Evolutionary conservation across 345 rosid species (phyloP).

Genomic region (Populus deltoides): DNA sequence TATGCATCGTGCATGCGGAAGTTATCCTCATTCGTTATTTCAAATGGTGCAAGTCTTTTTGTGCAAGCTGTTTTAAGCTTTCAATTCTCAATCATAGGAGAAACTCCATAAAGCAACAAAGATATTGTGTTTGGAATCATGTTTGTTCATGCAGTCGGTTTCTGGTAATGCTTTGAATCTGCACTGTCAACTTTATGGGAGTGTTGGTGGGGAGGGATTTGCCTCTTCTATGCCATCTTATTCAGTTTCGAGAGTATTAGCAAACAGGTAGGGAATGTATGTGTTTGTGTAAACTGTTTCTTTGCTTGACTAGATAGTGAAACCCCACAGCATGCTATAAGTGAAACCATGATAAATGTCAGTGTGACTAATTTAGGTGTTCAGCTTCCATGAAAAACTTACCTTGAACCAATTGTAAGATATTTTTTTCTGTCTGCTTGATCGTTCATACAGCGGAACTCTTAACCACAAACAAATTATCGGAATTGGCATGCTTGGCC

Average conservation of each 20-base stretch:
- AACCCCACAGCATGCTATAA: background rate
- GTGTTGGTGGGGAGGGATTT: background rate
- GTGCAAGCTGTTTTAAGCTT: no score
- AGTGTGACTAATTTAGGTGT: background rate
- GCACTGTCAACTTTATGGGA: background rate
- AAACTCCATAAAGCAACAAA: no score
- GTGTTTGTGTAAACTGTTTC: background rate
- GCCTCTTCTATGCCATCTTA: background rate
- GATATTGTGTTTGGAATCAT: no score
- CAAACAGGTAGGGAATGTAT: no score
- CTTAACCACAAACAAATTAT: constrained; percentile 80
- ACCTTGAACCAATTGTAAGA: constrained; percentile 1
- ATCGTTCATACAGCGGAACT: constrained; percentile 62
- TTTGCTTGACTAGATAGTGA: background rate
- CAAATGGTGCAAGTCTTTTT: no score
- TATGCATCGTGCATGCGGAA: no score
- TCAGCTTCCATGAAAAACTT: background rate
- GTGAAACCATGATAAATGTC: background rate
- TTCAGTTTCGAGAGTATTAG: no score
- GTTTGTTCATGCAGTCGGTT: background rate
- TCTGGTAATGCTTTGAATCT: background rate
- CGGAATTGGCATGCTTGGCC: constrained; percentile 92
- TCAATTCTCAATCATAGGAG: no score
- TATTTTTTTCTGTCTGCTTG: constrained; percentile 1
- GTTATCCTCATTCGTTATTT: no score